A percentile compares a stretch with the other conserved stretches of the same genome.
These are phyloP conservation scores for Suillus plorans DNA, from an alignment of 768 basidiomycete species.

Conservation along the genomic window DNA sequence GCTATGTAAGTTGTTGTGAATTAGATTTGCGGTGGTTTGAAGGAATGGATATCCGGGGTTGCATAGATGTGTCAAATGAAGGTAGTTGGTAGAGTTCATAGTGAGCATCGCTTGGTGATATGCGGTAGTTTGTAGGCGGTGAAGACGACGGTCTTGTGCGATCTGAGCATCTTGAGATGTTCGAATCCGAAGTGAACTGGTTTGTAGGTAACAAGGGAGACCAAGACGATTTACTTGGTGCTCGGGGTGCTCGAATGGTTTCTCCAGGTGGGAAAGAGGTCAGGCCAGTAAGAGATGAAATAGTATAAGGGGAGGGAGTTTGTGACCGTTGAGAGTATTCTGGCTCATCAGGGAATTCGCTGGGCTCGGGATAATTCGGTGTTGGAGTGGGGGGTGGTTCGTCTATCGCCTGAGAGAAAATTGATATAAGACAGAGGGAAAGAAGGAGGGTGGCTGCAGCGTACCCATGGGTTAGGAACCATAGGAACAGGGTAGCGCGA, in stretches of 20 bases:
- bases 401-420: conserved; percentile 19
- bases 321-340: conserved; percentile 10
- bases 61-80: conserved; percentile 9
- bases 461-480: conserved; percentile 26
- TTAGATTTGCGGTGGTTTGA: neutral
- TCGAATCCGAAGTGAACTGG: conserved; percentile 17
- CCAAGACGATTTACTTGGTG: conserved; percentile 13
- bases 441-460: conserved; percentile 1
- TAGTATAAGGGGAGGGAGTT: conserved; percentile 22
- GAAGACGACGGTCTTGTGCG: neutral
- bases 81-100: conserved; percentile 11
- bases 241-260: conserved; percentile 39
- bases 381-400: conserved; percentile 28
- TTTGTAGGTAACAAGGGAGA: conserved; percentile 27
- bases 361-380: conserved; percentile 20
- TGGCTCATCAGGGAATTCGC: conserved; percentile 12
- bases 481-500: conserved; percentile 35
- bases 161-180: conserved; percentile 13
- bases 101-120: neutral
- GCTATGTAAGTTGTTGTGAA: neutral
- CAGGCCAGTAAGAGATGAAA: conserved; percentile 39
- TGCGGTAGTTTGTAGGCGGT: conserved; percentile 1
- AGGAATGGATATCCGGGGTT: neutral
- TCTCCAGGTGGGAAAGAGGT: conserved; percentile 36
- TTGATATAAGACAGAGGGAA: neutral